Evolutionary conservation across 31 red algal species (phyloP).

Genomic region (Bonnemaisonia californica): DNA sequence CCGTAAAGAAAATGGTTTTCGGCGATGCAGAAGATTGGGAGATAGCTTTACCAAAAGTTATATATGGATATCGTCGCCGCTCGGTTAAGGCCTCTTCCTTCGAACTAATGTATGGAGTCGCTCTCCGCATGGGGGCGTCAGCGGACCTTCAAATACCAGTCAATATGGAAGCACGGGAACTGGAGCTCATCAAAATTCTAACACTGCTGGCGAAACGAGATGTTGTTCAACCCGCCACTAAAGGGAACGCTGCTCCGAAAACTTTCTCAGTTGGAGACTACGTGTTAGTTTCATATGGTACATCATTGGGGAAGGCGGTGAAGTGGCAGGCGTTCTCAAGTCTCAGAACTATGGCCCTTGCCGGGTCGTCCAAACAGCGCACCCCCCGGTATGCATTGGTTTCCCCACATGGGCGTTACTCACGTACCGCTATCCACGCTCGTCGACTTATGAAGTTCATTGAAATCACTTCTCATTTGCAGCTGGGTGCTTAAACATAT

Average conservation of each 20-base stretch:
- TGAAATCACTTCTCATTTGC: no score
- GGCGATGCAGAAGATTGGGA: neutral
- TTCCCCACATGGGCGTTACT: neutral
- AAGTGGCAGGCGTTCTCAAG: neutral
- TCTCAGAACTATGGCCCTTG: neutral
- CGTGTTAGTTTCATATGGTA: neutral
- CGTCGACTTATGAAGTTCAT: neutral
- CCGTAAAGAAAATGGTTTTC: neutral
- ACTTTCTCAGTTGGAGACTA: neutral
- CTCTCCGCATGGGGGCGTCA: no score
- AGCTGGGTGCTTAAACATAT: no score
- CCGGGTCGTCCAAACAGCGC: neutral
- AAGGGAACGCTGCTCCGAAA: neutral
- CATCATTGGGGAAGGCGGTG: neutral
- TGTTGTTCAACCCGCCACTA: no score
- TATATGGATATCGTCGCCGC: constrained; percentile 26
- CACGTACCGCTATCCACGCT: neutral
- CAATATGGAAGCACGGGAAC: neutral
- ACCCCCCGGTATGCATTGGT: neutral
- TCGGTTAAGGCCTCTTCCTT: neutral
- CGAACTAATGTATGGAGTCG: constrained; percentile 8
- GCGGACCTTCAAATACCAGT: neutral
- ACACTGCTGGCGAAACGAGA: neutral
- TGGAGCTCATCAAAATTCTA: neutral
- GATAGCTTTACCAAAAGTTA: neutral